Base-by-base conservation (phyloP, 2,329 filamentous ascomycete species). In the Paracoccidioides lutzii region DNA sequence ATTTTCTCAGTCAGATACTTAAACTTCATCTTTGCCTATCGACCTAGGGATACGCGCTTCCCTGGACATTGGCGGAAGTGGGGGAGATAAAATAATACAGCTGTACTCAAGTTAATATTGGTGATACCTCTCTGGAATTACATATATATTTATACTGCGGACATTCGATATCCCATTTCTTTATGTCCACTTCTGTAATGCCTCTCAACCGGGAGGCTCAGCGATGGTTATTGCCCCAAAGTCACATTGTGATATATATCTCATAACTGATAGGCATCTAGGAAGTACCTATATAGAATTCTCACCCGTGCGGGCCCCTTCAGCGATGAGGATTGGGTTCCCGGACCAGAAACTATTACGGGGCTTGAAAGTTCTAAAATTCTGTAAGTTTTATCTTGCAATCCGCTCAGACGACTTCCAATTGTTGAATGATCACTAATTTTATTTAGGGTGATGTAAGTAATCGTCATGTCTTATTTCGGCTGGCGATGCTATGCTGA, bases 231-330 rank as follows among this genome's bases (percentile, higher is more conserved):
- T 62, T 38, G 28, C 10, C 12, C 14, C 15, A 22, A 15, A 52
- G 22, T 43, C 37, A 56, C 59, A 65, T 52, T 56, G 22, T 1
- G 1, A 22, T 22, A 22, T 37, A 10, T 50, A 38, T 14, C 28
- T 35, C 37, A 10, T 9, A 46, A 10, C 33, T 38, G 44, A 56
- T 32, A 58, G n/a, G n/a, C 12, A 37, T 38, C 14, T 51, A 94
- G 90, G 90, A 84, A 82, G 70, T 85, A 95, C 69, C 80, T 97
- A 56, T 83, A 97, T 72, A 84, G 80, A 59, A 83, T 96, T 61
- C 80, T 95, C 56, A 83, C 79, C 57, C 84, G 83, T 37, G 75
- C 79, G 3, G 91, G 93, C 1, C 89, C 93, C 1, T 95, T 88
- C 69, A 90, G 87, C 38, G 85, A 90, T 60, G 78, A 82, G 33